Conservation (phyloP, 306 rosid genomes). For the Argentina anserina region DNA sequence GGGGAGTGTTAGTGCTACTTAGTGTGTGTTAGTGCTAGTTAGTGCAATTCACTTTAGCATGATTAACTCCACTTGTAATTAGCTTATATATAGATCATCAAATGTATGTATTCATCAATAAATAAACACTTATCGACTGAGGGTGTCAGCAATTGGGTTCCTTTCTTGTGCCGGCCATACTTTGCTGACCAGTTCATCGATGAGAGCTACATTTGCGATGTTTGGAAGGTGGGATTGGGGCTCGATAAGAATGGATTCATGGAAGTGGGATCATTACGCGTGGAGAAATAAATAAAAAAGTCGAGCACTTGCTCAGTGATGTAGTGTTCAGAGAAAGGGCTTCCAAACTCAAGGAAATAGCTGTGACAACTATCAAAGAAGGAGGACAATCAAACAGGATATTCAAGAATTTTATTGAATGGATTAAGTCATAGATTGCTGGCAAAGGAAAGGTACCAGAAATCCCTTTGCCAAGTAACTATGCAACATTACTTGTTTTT, state of each 20-base stretch:
- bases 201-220: slow-evolving; percentile 24
- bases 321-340: slow-evolving; percentile 14
- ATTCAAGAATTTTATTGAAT: slow-evolving; percentile 31
- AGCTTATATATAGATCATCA: too few species aligned
- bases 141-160: slow-evolving; percentile 24
- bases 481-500: not conserved
- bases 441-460: not conserved
- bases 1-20: too few species aligned
- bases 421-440: slow-evolving; percentile 33
- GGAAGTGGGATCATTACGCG: not conserved
- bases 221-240: slow-evolving; percentile 27
- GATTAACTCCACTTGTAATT: too few species aligned
- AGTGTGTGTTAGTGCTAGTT: too few species aligned
- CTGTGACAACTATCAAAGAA: slow-evolving; percentile 20
- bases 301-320: slow-evolving; percentile 20
- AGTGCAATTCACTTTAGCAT: too few species aligned
- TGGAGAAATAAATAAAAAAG: slow-evolving; percentile 24
- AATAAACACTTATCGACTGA: too few species aligned
- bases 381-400: slow-evolving; percentile 26
- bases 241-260: slow-evolving; percentile 10
- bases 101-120: too few species aligned
- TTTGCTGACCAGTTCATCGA: slow-evolving; percentile 19
- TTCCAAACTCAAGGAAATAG: slow-evolving; percentile 18
- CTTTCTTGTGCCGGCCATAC: slow-evolving; percentile 40
- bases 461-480: not conserved